Base-by-base conservation (phyloP, 768 basidiomycete species). In the Phanerochaete carnosa region DNA sequence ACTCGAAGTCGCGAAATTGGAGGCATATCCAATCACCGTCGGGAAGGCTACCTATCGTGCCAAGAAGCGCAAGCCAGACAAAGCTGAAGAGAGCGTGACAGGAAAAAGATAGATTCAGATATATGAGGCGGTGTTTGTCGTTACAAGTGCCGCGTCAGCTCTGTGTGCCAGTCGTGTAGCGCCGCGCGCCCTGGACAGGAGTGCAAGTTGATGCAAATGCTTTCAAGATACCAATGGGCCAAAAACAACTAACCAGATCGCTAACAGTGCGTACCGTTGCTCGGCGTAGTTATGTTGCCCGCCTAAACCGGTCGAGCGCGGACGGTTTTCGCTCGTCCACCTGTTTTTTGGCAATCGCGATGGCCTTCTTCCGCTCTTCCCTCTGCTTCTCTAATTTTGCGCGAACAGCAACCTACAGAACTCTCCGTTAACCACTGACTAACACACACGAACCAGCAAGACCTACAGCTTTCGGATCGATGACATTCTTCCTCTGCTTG, bases 401-500 rank as follows among this genome's bases (percentile, higher is more conserved):
- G 51, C 77, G 76, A 33, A 79, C 69, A 2, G 79, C 78, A 37
- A 82, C 76, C 73, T 83, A 68, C 23, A 37, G 35, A 19, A 51
- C 30, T 19, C 5, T 1, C 45, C 26, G 32, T 49, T 5, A 55
- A 37, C 11, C 6, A 32, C n/a, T 19, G 19, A 66, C 65, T 59
- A 72, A 72, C 32, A 73, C 64, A 25, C 70, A 66, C 75, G 2
- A 37, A 50, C n/a, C 28, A 9, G 13, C 16, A 19, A 23, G 49
- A 77, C 83, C 57, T 58, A 92, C 90, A 25, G 83, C 80, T 25
- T 82, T 80, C 25, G 93, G 92, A 71, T 98, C 95, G 63, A 98
- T 84, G 51, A 98, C 92, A 68, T 98, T 97, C 79, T 95, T 94
- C 71, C 93, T 85, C 74, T 96, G 91, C 78, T 95, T 97, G 68